Conservation (phyloP, 1,284 basidiomycete species). For the Moesziomyces parantarcticus region DNA sequence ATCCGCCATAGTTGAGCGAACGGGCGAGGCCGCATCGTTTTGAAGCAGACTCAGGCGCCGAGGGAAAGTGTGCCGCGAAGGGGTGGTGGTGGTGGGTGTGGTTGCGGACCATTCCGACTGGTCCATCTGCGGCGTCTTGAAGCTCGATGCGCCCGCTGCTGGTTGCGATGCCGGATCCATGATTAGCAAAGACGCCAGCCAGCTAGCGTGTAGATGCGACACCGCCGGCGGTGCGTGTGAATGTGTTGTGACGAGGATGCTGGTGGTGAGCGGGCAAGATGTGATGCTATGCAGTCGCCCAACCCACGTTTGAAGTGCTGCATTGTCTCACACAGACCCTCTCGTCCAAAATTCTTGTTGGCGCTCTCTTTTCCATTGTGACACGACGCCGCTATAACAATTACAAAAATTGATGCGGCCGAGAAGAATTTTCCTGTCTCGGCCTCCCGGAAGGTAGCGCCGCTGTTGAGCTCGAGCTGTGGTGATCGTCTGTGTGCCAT, state of each 20-base stretch:
- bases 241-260: not conserved
- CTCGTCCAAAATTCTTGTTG: too few species aligned
- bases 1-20: constrained; percentile 2
- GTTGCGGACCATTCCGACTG: constrained; percentile 17
- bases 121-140: constrained; percentile 29
- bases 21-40: constrained; percentile 17
- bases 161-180: constrained; percentile 8
- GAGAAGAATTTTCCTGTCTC: constrained; percentile 13
- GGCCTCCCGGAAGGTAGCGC: too few species aligned
- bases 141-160: constrained; percentile 12
- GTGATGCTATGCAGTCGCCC: too few species aligned
- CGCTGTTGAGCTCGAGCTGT: too few species aligned
- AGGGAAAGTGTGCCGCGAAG: constrained; percentile 22
- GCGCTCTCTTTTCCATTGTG: too few species aligned
- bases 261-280: not conserved
- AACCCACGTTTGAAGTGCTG: too few species aligned
- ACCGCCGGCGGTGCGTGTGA: constrained; percentile 22
- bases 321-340: too few species aligned
- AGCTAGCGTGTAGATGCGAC: constrained; percentile 25
- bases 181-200: constrained; percentile 12
- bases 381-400: not conserved
- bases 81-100: constrained; percentile 5
- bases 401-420: constrained; percentile 10
- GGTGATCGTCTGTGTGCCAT: too few species aligned
- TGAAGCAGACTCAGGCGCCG: constrained; percentile 30